Percentiles rank a stretch among this genome's conserved stretches.
These are phyloP conservation scores for Cutaneotrichosporon sp. DNA, from an alignment of 1,284 basidiomycete genomes.

Conservation along the genomic window DNA sequence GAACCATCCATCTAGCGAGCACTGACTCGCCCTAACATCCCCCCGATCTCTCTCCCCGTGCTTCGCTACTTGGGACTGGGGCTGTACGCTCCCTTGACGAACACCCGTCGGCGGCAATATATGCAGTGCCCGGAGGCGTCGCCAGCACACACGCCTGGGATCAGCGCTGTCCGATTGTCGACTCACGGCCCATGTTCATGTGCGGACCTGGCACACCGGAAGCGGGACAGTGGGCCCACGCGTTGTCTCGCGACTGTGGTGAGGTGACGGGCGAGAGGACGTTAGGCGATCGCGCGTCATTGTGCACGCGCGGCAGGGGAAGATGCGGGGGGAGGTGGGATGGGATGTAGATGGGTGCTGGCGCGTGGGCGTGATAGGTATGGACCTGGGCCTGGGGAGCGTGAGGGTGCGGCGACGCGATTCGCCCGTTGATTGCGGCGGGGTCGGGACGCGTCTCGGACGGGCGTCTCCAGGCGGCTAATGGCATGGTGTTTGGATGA, in stretches of 20 bases:
- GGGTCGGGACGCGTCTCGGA: neutral
- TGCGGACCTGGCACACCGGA: neutral
- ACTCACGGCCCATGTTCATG: constrained; percentile 7
- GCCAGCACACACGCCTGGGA: neutral
- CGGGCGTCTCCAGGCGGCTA: neutral
- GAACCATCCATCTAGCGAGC: neutral
- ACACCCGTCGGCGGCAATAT: constrained; percentile 3
- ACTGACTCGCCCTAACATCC: neutral
- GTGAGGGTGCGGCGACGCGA: neutral
- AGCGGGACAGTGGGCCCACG: neutral
- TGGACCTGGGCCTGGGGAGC: neutral
- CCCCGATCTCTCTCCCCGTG: neutral
- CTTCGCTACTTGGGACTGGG: neutral
- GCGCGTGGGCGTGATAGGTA: neutral
- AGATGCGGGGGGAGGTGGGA: neutral
- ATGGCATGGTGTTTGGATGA: neutral
- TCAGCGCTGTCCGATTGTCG: neutral
- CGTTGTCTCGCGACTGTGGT: neutral
- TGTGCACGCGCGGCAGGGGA: neutral
- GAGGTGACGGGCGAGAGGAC: neutral
- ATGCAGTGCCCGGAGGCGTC: neutral
- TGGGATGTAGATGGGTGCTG: neutral
- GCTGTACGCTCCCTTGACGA: neutral
- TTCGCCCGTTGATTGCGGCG: neutral
- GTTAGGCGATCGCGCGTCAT: neutral